Evolutionary conservation across 163 green algal species (phyloP).

Genomic region (Trebouxia gelatinosa): DNA sequence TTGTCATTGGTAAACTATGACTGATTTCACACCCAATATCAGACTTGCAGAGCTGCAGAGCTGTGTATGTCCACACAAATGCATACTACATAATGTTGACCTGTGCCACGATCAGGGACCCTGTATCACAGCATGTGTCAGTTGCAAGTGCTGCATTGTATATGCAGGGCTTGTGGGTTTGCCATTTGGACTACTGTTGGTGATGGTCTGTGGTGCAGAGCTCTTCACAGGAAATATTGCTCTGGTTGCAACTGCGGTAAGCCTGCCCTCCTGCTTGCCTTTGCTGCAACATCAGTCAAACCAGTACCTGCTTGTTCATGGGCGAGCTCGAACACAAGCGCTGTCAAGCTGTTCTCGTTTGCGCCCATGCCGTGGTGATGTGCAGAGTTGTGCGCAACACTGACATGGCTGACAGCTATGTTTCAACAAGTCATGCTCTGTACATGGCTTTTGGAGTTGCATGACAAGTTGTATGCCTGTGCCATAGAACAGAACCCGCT

Average conservation of each 20-base stretch:
- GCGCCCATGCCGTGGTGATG: no score
- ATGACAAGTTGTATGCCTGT: no score
- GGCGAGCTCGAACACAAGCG: no score
- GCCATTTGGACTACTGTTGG: constrained; percentile 63
- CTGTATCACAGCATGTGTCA: no score
- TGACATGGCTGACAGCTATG: no score
- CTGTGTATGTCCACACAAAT: background rate
- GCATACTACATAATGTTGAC: background rate
- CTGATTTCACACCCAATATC: background rate
- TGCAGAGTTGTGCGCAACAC: background rate
- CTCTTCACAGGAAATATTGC: constrained; percentile 87
- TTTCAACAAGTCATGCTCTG: no score
- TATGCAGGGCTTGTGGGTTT: constrained; percentile 5
- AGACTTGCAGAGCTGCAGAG: background rate
- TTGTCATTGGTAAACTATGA: background rate
- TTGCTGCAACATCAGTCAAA: no score
- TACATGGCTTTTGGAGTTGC: no score
- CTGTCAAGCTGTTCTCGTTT: no score
- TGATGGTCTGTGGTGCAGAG: constrained; percentile 65
- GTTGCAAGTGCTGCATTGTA: no score
- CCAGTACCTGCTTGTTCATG: no score
- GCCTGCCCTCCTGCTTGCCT: background rate
- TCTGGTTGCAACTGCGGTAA: constrained; percentile 52
- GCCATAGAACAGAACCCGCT: no score
- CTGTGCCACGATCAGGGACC: background rate